Conservation (phyloP, 2,329 filamentous ascomycete genomes). For the Neurospora crassa region DNA sequence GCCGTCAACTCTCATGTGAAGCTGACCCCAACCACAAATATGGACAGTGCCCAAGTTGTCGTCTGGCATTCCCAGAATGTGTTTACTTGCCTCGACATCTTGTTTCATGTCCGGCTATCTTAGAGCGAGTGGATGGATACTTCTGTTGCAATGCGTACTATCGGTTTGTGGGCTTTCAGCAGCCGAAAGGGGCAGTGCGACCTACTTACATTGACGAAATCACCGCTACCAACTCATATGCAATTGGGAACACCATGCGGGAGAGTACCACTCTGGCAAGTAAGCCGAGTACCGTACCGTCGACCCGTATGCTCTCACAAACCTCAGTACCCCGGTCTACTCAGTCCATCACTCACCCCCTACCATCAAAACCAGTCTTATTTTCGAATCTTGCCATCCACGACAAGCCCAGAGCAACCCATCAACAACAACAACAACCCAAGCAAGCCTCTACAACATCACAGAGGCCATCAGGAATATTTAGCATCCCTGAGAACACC, state of each 20-base stretch:
- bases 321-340: not conserved
- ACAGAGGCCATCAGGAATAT: not conserved
- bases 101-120: rapidly evolving
- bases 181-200: not conserved
- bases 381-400: not conserved
- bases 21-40: not conserved
- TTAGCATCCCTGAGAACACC: not conserved
- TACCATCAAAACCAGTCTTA: too few relatives aligned
- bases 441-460: not conserved
- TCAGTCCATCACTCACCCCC: not conserved
- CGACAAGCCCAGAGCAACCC: not conserved
- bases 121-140: not conserved
- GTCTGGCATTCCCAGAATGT: not conserved
- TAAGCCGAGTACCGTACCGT: not conserved
- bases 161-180: not conserved
- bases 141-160: not conserved
- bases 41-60: not conserved
- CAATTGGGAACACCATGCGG: not conserved
- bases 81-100: not conserved
- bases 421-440: not conserved
- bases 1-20: not conserved
- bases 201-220: not conserved
- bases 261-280: not conserved
- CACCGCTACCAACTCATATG: not conserved
- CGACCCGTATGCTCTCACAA: not conserved